Evolutionary conservation across 2,329 filamentous ascomycete genomes (phyloP).

Genomic region (Endothia cerciana): DNA sequence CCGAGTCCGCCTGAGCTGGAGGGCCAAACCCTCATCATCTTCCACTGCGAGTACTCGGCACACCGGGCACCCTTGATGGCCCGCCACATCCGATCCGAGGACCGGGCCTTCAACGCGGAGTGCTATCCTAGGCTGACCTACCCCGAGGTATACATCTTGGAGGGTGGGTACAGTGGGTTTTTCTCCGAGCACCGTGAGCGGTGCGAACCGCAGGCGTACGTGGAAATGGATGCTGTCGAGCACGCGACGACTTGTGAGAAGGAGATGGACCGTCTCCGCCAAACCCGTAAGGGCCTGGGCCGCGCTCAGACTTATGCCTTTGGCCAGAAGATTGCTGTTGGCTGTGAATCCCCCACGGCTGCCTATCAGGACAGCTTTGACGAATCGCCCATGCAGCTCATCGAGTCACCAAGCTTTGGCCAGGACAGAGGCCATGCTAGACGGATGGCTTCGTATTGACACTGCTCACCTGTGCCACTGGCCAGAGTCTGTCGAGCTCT

Average conservation of each 20-base stretch:
- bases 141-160: conserved; percentile 94
- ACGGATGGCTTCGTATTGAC: conserved; percentile 64
- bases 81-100: conserved; percentile 85
- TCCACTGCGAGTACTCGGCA: conserved; percentile 98
- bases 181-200: conserved; percentile 77
- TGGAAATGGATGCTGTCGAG: conserved; percentile 92
- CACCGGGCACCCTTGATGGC: conserved; percentile 97
- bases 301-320: conserved; percentile 96
- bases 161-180: conserved; percentile 95
- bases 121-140: conserved; percentile 89
- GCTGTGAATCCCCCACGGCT: conserved; percentile 64
- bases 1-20: conserved; percentile 56
- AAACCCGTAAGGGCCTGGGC: conserved; percentile 78
- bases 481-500: neutral
- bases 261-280: conserved; percentile 90
- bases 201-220: conserved; percentile 93
- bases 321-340: conserved; percentile 67
- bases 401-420: conserved; percentile 47
- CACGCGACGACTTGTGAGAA: conserved; percentile 93
- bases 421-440: conserved; percentile 58
- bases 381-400: conserved; percentile 49
- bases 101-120: conserved; percentile 83
- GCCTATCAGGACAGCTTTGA: conserved; percentile 48
- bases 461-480: neutral
- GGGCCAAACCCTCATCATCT: conserved; percentile 79